Evolutionary conservation across 1,139 yeast species (phyloP), one percentile per base, ranked within the genome.

Genomic region (Kodamaea suecica): DNA sequence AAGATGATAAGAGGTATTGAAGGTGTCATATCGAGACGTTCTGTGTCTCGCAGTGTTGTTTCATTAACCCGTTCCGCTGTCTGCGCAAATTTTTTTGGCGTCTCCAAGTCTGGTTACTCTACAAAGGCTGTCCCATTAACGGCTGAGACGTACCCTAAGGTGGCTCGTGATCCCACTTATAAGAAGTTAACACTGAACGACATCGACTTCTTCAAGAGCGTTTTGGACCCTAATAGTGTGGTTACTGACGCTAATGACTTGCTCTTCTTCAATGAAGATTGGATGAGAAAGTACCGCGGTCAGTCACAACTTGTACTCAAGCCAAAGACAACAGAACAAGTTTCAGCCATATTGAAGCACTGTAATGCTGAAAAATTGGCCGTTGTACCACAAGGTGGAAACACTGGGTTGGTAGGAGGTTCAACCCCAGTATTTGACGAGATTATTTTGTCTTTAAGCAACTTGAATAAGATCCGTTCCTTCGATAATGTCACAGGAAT

Each of bases 351-450:
- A 43, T 56, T 92, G 52, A 79, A 80, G 56, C 84, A 87, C 60
- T 87, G 97, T 68, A 84, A 85, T 53, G 85, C 81, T 21, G 65
- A 80, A 33, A 76, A 72, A 42, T 63, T 90, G 25, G 96, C 97
- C 0, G 81, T 90, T 30, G 96, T 87, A 5, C 97, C 98, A 9
- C 97, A 92, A 61, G 96, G 97, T 53, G 98, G 98, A 43, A 90
- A 90, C 60, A 90, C 97, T 3, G 97, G 97, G 13, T 74, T 90
- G 35, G 98, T 92, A 25, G 98, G 97, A 39, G 98, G 97, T 2
- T 84, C 95, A 2, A 79, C 81, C 19, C 97, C 98, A 0, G 81
- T 90, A 2, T 92, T 88, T 58, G 98, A 90, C 57, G 98, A 90
- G 61, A 78, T 92, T 32, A 73, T 90, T 21, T 48, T 90, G 20